A percentile compares a stretch with the other conserved stretches of the same genome.
These are phyloP conservation scores for Penicillium chermesinum DNA, from an alignment of 495 filamentous ascomycete genomes.

Conservation along the genomic window DNA sequence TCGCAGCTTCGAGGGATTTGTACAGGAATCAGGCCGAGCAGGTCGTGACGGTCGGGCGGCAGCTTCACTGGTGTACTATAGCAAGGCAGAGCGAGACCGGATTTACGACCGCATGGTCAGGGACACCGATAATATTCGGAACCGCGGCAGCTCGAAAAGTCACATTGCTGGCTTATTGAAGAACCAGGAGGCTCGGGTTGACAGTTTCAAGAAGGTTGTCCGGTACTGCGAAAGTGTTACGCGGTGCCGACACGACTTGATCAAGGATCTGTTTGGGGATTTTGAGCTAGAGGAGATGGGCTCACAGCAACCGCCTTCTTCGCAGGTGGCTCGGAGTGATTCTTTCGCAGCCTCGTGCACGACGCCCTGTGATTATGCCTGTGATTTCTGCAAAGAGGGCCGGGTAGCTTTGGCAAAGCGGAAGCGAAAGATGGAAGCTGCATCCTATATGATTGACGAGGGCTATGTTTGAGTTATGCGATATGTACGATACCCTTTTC, in stretches of 20 bases:
- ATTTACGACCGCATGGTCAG: slow-evolving; percentile 49
- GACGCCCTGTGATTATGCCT: slow-evolving; percentile 72
- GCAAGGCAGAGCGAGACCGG: slow-evolving; percentile 73
- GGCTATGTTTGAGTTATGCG: slow-evolving; percentile 13
- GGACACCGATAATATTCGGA: slow-evolving; percentile 33
- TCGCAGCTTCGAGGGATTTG: slow-evolving; percentile 90
- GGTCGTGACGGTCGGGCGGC: slow-evolving; percentile 84
- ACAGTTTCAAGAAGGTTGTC: slow-evolving; percentile 55
- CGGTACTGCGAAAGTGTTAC: slow-evolving; percentile 74
- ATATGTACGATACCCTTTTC: background rate
- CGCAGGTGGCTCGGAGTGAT: slow-evolving; percentile 4
- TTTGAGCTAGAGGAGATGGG: slow-evolving; percentile 38
- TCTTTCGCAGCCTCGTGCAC: background rate
- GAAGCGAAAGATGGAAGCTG: slow-evolving; percentile 42
- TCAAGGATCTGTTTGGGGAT: slow-evolving; percentile 81
- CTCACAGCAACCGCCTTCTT: slow-evolving; percentile 27
- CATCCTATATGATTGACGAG: slow-evolving; percentile 10
- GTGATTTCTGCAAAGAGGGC: slow-evolving; percentile 83
- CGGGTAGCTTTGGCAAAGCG: slow-evolving; percentile 52
- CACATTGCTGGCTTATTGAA: slow-evolving; percentile 17
- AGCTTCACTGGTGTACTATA: slow-evolving; percentile 84
- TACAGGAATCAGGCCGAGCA: slow-evolving; percentile 90
- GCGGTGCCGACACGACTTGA: slow-evolving; percentile 68
- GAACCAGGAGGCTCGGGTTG: slow-evolving; percentile 35
- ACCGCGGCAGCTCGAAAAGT: slow-evolving; percentile 22